phyloP scores from a whole-genome alignment of 2,329 filamentous ascomycete species.

The Ophiostoma himal-ulmi region DNA sequence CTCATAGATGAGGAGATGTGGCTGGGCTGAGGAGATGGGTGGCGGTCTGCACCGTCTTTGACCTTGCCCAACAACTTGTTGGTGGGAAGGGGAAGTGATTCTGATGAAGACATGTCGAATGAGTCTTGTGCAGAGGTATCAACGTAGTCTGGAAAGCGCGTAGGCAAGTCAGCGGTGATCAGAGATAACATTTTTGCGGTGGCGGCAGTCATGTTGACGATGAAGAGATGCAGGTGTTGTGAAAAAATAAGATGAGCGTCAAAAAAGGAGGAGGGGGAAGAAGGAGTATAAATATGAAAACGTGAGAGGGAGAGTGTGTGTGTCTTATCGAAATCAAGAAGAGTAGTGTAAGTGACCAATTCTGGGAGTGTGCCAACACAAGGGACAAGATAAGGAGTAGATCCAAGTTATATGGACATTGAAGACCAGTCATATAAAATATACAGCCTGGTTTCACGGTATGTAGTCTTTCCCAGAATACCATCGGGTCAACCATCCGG shows the following conservation, averaged over 20 bases:
- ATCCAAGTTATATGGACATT: neutral
- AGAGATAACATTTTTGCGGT: conserved; percentile 30
- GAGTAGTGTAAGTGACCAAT: neutral
- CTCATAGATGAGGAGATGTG: conserved; percentile 65
- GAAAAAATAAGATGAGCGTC: no score
- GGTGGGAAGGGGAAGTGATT: conserved; percentile 23
- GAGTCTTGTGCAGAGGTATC: conserved; percentile 32
- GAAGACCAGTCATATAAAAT: neutral
- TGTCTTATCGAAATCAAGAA: neutral
- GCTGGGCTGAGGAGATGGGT: conserved; percentile 81
- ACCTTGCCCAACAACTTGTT: conserved; percentile 32
- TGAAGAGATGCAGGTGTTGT: neutral
- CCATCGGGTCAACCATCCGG: neutral
- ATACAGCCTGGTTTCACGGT: neutral
- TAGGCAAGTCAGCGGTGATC: conserved; percentile 32
- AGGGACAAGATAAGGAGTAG: neutral
- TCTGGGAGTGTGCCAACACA: neutral
- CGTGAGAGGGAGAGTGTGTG: neutral
- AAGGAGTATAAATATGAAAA: neutral
- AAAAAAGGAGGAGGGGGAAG: neutral
- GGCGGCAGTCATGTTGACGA: neutral
- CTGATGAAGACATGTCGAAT: conserved; percentile 31
- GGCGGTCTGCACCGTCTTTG: conserved; percentile 44
- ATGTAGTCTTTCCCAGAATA: neutral
- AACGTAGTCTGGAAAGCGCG: conserved; percentile 34